Conservation (phyloP, 1,284 basidiomycete species). For the Coniferiporia weirii region DNA sequence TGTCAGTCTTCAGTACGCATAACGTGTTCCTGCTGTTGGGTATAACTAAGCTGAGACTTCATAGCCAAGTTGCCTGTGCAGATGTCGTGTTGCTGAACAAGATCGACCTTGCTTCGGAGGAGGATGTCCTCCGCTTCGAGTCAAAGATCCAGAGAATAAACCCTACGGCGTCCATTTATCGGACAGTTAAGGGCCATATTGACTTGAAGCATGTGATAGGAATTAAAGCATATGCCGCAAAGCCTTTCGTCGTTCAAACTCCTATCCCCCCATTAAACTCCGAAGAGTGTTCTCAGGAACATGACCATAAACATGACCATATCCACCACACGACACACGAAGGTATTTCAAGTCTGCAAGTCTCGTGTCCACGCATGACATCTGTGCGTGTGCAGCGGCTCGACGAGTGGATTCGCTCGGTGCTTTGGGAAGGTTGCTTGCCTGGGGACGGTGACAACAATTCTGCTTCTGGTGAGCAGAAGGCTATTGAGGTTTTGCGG, state of each 20-base stretch:
- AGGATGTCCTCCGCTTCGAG: conserved; percentile 43
- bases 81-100: conserved; percentile 92
- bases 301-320: conserved; percentile 28
- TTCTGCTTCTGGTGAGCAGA: conserved; percentile 12
- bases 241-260: conserved; percentile 17
- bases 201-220: conserved; percentile 72
- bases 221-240: conserved; percentile 65
- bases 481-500: conserved; percentile 59
- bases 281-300: conserved; percentile 23
- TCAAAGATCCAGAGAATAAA: conserved; percentile 66
- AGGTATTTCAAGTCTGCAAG: conserved; percentile 67
- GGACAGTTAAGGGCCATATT: conserved; percentile 64
- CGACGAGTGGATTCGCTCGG: conserved; percentile 72
- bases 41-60: neutral
- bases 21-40: neutral
- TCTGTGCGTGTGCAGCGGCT: conserved; percentile 41
- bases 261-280: neutral
- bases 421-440: conserved; percentile 67
- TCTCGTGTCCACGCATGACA: conserved; percentile 57
- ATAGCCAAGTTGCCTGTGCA: conserved; percentile 83
- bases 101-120: conserved; percentile 59
- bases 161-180: conserved; percentile 67
- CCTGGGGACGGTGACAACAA: conserved; percentile 27
- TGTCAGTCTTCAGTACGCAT: conserved; percentile 67
- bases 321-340: conserved; percentile 48